phyloP scores from a whole-genome alignment of 768 basidiomycete species.

The Paxillus ammoniavirescens region DNA sequence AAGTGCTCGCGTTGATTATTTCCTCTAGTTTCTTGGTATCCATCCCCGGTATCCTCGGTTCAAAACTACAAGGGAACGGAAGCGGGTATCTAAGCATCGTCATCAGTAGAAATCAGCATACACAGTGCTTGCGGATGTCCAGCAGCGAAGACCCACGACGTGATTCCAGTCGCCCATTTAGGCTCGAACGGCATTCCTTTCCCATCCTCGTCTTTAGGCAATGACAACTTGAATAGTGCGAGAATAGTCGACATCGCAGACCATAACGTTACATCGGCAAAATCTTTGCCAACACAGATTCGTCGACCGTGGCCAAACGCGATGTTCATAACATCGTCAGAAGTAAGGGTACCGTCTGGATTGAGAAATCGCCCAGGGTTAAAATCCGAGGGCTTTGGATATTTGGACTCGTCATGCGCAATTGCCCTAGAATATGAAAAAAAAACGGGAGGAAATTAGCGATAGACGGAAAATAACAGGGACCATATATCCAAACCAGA shows the following conservation, averaged over 20 bases:
- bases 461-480: too few relatives aligned
- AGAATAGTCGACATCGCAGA: conserved; percentile 16
- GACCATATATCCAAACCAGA: conserved; percentile 21
- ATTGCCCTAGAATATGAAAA: conserved; percentile 12
- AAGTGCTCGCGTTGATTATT: conserved; percentile 1
- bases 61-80: conserved; percentile 14
- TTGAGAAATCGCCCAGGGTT: conserved; percentile 39
- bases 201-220: conserved; percentile 12
- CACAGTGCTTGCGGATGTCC: neutral
- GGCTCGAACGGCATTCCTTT: conserved; percentile 6
- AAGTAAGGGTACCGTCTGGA: conserved; percentile 11
- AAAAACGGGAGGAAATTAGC: neutral
- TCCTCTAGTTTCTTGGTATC: conserved; percentile 8
- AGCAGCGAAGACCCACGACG: conserved; percentile 8
- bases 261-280: conserved; percentile 16
- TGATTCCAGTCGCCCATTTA: conserved; percentile 12
- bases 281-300: conserved; percentile 18
- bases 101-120: too few relatives aligned
- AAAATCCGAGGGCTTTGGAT: conserved; percentile 36
- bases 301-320: conserved; percentile 24
- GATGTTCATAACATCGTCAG: conserved; percentile 10
- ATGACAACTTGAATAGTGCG: conserved; percentile 11
- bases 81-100: conserved; percentile 8
- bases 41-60: conserved; percentile 10
- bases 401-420: conserved; percentile 26